Base-by-base conservation (phyloP, 2,329 filamentous ascomycete genomes). In the Neofusicoccum umdonicola region DNA sequence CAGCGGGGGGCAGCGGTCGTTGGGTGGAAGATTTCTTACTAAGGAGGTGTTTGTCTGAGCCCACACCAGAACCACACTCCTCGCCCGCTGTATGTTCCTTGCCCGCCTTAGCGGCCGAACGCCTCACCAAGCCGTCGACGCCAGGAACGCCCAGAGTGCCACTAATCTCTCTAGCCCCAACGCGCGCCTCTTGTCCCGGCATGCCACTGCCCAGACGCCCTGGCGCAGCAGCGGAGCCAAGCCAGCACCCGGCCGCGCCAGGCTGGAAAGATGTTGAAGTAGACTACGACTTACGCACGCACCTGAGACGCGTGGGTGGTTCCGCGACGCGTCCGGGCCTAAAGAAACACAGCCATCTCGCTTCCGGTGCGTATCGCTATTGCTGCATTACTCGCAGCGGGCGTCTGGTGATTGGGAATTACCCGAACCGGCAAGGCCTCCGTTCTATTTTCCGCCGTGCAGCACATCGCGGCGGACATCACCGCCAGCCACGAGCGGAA, bases 361-460 rank as follows among this genome's bases (percentile, higher is more conserved):
- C 54, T 58, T 58, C 54, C 13, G 3, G 41, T 3, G 27, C 11
- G 9, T 6, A 56, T 56, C 37, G 35, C 19, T 15, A 17, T n/a
- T 31, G 54, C n/a, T 45, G 8, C 54, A 58, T 44, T 42, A 58
- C 22, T 58, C 54, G 41, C 13, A 22, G 41, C 39, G 3, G 41
- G 19, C 12, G 39, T 35, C 35, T 58, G 54, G 27, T 45, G 54
- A 58, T 58, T 44, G 19, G 4, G 39, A 19, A 58, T 58, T 57
- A 34, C 54, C 54, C 5, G 12, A 58, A 44, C 39, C 22, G 54
- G 54, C 15, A 58, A 45, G 13, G 39, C 17, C 15, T 58, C 54
- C 54, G 54, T 58, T 58, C 54, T 58, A 58, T 58, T 58, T 58
- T 45, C 54, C n/a, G n/a, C 39, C 27, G 22, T 22, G 13, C 41